Conservation (phyloP, 257 asterid species). For the Capsicum pubescens region DNA sequence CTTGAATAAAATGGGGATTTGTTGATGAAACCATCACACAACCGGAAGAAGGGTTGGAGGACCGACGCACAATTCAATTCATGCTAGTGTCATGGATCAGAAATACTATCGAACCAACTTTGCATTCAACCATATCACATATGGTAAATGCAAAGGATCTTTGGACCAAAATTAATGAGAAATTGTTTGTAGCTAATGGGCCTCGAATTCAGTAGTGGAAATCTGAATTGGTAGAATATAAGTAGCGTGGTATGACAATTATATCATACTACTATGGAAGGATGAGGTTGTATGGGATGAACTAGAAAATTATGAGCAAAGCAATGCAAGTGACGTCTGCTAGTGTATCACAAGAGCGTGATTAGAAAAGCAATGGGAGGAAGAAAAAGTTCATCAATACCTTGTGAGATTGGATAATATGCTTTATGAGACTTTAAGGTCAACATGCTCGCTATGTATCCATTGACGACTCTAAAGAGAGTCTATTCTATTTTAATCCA, state of each 20-base stretch:
- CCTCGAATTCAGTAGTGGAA: slow-evolving; percentile 20
- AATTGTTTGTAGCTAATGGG: slow-evolving; percentile 24
- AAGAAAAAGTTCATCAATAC: background rate
- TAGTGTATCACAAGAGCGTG: background rate
- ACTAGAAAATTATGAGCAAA: background rate
- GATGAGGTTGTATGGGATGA: slow-evolving; percentile 30
- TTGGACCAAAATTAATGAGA: slow-evolving; percentile 27
- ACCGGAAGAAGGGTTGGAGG: no score
- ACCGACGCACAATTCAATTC: no score
- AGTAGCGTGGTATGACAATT: background rate
- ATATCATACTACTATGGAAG: slow-evolving; percentile 25
- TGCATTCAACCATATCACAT: background rate
- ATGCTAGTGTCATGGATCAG: slow-evolving; percentile 27
- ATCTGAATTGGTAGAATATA: slow-evolving; percentile 2
- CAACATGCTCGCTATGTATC: no score
- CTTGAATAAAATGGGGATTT: no score
- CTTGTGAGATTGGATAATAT: background rate
- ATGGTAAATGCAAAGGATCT: slow-evolving; percentile 24
- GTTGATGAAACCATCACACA: no score
- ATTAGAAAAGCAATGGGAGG: background rate
- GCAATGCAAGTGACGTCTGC: background rate
- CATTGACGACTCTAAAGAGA: no score
- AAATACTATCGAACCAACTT: slow-evolving; percentile 28
- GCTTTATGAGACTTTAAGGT: slow-evolving; percentile 8
- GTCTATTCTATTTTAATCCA: no score